These are phyloP conservation scores for Holtermannia corniformis DNA, from an alignment of 768 basidiomycete species.

Conservation along the genomic window DNA sequence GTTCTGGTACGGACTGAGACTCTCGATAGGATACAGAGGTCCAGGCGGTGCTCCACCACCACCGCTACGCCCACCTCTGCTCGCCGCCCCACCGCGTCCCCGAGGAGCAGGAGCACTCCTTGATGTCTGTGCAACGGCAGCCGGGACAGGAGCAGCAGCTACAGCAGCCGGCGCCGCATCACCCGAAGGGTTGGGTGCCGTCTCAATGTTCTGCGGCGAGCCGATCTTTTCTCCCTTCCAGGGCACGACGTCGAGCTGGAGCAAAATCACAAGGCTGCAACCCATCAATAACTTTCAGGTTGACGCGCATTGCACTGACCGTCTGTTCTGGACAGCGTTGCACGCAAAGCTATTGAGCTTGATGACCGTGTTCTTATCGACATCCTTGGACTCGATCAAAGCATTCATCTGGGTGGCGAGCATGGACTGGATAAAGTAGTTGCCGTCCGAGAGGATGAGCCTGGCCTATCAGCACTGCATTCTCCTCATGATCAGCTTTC, in stretches of 20 bases:
- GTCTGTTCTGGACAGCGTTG: constrained; percentile 73
- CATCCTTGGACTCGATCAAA: constrained; percentile 55
- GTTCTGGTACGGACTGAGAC: constrained; percentile 91
- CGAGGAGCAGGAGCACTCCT: constrained; percentile 29
- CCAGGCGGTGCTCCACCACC: constrained; percentile 10
- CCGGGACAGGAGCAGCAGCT: constrained; percentile 30
- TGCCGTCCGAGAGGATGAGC: constrained; percentile 83
- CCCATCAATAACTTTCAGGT: background rate
- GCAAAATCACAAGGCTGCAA: constrained; percentile 73
- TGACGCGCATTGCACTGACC: constrained; percentile 48
- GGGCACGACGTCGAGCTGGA: constrained; percentile 42
- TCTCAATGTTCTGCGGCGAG: constrained; percentile 46
- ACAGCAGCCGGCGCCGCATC: constrained; percentile 43
- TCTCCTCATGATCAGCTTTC: constrained; percentile 1
- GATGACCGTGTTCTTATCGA: constrained; percentile 61
- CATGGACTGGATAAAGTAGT: constrained; percentile 83
- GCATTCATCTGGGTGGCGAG: constrained; percentile 80
- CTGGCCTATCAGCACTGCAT: constrained; percentile 39
- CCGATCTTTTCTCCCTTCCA: constrained; percentile 62
- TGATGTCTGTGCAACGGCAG: constrained; percentile 36
- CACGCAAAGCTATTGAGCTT: constrained; percentile 66
- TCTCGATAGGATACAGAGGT: constrained; percentile 74
- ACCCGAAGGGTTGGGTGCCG: too few species aligned
- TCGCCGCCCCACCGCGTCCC: constrained; percentile 10
- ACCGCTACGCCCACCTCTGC: constrained; percentile 4